Conservation (phyloP, 2,329 filamentous ascomycete species). For the Knufia petricola region DNA sequence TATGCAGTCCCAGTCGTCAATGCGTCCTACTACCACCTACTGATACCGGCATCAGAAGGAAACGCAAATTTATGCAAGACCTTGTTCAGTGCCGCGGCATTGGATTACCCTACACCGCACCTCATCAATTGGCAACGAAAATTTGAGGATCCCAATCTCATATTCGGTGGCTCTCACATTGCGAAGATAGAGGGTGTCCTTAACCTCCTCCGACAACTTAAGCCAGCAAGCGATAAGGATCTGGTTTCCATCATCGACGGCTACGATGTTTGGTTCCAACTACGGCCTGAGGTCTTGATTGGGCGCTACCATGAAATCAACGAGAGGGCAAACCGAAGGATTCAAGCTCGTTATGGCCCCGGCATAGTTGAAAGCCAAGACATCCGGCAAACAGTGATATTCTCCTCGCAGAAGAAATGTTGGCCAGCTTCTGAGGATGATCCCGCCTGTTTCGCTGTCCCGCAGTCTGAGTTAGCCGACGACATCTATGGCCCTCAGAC, state of each 20-base stretch:
- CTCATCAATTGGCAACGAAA: slow-evolving; percentile 38
- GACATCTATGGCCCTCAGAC: slow-evolving; percentile 41
- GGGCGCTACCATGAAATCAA: slow-evolving; percentile 50
- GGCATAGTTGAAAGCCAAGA: slow-evolving; percentile 23
- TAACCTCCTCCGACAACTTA: slow-evolving; percentile 35
- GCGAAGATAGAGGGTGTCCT: slow-evolving; percentile 38
- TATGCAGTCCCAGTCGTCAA: too few relatives aligned
- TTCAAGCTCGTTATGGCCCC: slow-evolving; percentile 26
- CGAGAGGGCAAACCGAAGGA: slow-evolving; percentile 43
- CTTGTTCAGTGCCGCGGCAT: slow-evolving; percentile 47
- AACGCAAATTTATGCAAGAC: slow-evolving; percentile 48
- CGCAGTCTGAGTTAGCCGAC: slow-evolving; percentile 41
- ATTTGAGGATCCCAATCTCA: slow-evolving; percentile 24
- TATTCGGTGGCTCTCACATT: slow-evolving; percentile 25
- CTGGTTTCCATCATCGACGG: slow-evolving; percentile 56
- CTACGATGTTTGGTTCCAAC: slow-evolving; percentile 55
- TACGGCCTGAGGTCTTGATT: slow-evolving; percentile 54
- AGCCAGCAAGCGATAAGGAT: slow-evolving; percentile 45
- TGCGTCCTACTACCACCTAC: slow-evolving; percentile 42
- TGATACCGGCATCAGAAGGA: slow-evolving; percentile 42
- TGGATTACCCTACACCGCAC: slow-evolving; percentile 50
- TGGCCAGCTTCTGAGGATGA: slow-evolving; percentile 33
- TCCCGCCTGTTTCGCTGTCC: slow-evolving; percentile 44
- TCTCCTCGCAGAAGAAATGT: slow-evolving; percentile 47
- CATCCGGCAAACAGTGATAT: slow-evolving; percentile 42